Conservation (phyloP, 148 eudicot species). For the Drosera capensis region DNA sequence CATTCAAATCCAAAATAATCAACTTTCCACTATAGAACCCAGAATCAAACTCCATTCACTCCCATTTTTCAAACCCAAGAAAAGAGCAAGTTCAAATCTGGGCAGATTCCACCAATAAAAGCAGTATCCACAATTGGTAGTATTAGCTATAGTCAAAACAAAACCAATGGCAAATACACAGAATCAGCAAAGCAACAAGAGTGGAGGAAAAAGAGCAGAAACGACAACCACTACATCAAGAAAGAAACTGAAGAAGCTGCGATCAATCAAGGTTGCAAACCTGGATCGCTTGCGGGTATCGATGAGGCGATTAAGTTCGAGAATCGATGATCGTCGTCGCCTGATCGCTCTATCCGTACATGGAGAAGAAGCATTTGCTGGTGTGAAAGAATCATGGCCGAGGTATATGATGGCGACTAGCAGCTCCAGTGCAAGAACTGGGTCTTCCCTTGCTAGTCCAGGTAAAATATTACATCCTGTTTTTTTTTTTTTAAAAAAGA, state of each 20-base stretch:
- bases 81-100: too few species aligned
- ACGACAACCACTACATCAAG: too few species aligned
- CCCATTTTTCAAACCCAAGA: too few species aligned
- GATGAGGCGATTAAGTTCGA: slow-evolving; percentile 17
- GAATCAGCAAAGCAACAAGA: slow-evolving; percentile 15
- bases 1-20: too few species aligned
- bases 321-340: slow-evolving; percentile 4
- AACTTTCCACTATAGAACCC: too few species aligned
- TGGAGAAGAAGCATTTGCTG: slow-evolving; percentile 9
- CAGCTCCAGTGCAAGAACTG: slow-evolving; percentile 31
- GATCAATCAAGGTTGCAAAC: slow-evolving; percentile 45
- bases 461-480: slow-evolving; percentile 8
- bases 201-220: slow-evolving; percentile 20
- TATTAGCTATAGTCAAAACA: too few species aligned
- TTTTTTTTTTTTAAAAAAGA: slow-evolving; percentile 3
- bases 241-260: slow-evolving; percentile 37
- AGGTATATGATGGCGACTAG: slow-evolving; percentile 34
- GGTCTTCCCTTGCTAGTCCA: slow-evolving; percentile 16
- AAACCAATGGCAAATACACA: too few species aligned
- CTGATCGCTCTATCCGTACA: slow-evolving; percentile 10
- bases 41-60: too few species aligned
- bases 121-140: too few species aligned
- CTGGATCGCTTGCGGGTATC: slow-evolving; percentile 26
- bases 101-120: too few species aligned
- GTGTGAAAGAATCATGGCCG: slow-evolving; percentile 3